Evolutionary conservation across 345 rosid genomes (phyloP).

Genomic region (Nephelium lappaceum): DNA sequence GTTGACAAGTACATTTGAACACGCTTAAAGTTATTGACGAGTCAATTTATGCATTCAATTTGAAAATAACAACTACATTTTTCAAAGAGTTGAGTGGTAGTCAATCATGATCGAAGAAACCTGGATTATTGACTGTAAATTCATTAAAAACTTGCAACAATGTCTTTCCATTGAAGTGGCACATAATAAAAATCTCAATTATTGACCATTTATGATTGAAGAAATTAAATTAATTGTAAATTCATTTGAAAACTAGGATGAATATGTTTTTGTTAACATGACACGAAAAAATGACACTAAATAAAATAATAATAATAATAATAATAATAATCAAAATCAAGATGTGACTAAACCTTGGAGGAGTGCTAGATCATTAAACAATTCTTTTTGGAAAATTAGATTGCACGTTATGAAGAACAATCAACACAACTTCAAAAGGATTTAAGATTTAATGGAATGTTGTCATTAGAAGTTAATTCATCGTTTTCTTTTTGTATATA

Average conservation of each 20-base stretch:
- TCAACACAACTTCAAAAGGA: neutral
- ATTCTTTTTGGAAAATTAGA: neutral
- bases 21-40: neutral
- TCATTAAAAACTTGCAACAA: neutral
- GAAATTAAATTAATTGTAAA: neutral
- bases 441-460: neutral
- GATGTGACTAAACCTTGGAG: neutral
- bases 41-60: neutral
- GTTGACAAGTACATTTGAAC: neutral
- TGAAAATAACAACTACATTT: neutral
- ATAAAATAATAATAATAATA: too few species aligned
- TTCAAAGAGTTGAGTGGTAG: neutral
- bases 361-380: neutral
- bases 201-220: neutral
- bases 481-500: slow-evolving; percentile 1
- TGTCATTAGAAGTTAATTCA: neutral
- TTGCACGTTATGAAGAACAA: neutral
- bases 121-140: neutral
- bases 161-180: neutral
- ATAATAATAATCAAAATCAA: neutral
- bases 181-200: neutral
- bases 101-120: neutral
- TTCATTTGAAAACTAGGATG: neutral
- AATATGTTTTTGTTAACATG: neutral
- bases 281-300: neutral